Conservation (phyloP, 495 filamentous ascomycete species). For the Neurospora sp. region DNA sequence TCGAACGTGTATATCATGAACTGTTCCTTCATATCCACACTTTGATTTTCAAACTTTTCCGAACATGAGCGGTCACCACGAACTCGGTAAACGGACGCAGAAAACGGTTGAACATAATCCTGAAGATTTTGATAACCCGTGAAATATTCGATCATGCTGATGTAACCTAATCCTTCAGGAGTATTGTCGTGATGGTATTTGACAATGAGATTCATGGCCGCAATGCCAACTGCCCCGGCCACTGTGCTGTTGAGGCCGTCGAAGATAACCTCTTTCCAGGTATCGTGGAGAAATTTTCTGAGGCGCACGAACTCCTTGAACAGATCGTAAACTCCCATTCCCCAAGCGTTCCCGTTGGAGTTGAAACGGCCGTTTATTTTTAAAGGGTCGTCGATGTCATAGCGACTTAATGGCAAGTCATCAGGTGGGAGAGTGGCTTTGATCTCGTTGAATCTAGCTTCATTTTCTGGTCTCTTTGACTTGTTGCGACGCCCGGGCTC, state of each 20-base stretch:
- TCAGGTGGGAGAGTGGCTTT: not conserved
- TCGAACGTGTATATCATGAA: not conserved
- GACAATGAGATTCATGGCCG: constrained; percentile 17
- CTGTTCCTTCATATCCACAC: not conserved
- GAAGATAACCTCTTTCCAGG: constrained; percentile 36
- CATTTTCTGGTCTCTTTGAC: not conserved
- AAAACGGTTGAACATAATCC: not conserved
- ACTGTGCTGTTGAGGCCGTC: constrained; percentile 34
- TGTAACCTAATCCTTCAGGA: not conserved
- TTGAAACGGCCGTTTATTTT: not conserved
- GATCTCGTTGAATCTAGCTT: not conserved
- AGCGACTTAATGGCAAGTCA: not conserved
- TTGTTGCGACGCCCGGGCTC: not conserved
- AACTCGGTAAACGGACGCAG: not conserved
- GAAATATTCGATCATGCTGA: not conserved
- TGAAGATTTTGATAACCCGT: not conserved
- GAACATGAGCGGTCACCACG: not conserved
- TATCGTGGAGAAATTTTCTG: constrained; percentile 25
- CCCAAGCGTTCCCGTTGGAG: not conserved
- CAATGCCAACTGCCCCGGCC: constrained; percentile 34
- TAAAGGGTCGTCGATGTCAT: not conserved
- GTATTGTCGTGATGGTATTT: not conserved
- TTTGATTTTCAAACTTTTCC: not conserved
- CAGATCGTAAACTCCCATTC: constrained; percentile 28
- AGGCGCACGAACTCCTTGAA: constrained; percentile 22